Evolutionary conservation across 108 stramenopile genomes (phyloP), one percentile per base, ranked within the genome.

Genomic region (Bacterosira constricta): DNA sequence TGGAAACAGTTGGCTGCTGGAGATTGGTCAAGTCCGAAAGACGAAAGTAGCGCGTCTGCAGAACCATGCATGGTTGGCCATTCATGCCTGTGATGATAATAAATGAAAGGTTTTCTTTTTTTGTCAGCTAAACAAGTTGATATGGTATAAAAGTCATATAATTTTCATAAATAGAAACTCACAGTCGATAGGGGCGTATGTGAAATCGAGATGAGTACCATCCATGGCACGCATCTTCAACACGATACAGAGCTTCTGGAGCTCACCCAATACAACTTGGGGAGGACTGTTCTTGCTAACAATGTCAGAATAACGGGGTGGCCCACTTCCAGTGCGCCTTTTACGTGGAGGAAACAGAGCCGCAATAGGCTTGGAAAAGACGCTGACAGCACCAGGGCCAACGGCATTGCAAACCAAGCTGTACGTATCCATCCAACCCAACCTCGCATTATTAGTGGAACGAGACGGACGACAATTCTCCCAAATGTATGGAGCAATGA

Each of bases 1-100:
- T 53, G 11, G 66, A 61, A 41, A 75, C 51, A 44, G 44, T 13
- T 1, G 0, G n/a, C 23, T 37, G 44, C 13, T 37, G 18, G 2
- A 2, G 5, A 1, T 44, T 44, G 6, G 39, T 26, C 20, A 49
- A 60, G 34, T 71, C 69, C 1, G 50, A 27, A 6, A 71, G 51
- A 45, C 66, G 60, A 30, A 56, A 77, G 67, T 61, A 77, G 18
- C 67, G 60, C 6, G 31, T 7, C 26, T 77, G 75, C 18, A 77
- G 53, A 44, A 77, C 68, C 75, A 69, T 69, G 61, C 75, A 77
- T 1, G 75, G 75, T 55, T 77, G 75, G 0, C 61, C 75, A 41
- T 77, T 69, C 21, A 77, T 17, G 67, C 75, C 67, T 55, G 56
- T 49, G 45, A 32, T 17, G 44, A 25, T 21, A 58, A 21, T 41